A percentile compares a stretch with the other conserved stretches of the same genome.
Conservation (phyloP, 257 asterid species). For the Linderniella brevidens region DNA sequence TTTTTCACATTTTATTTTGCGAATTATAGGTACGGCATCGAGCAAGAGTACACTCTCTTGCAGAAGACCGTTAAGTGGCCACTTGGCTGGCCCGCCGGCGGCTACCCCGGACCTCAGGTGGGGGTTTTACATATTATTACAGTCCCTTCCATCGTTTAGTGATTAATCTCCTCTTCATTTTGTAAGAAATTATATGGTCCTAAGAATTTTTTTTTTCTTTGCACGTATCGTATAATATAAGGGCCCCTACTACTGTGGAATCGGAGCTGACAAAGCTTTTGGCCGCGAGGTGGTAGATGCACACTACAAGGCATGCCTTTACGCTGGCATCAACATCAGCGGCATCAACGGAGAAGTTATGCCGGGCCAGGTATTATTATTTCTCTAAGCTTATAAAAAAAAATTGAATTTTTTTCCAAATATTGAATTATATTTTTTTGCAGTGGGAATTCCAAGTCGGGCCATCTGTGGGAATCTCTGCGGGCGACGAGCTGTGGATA, state of each 20-base stretch:
- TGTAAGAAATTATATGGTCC: background rate
- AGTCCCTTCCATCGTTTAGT: too few relatives aligned
- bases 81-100: conserved; percentile 86
- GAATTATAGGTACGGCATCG: conserved; percentile 70
- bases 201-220: background rate
- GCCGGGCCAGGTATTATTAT: conserved; percentile 67
- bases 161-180: background rate
- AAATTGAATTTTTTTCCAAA: background rate
- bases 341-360: conserved; percentile 87
- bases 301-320: conserved; percentile 75
- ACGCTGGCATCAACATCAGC: conserved; percentile 76
- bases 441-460: conserved; percentile 94
- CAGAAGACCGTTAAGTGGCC: conserved; percentile 79
- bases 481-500: conserved; percentile 63
- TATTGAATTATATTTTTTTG: too few relatives aligned
- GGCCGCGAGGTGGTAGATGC: conserved; percentile 82
- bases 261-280: conserved; percentile 80
- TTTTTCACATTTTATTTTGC: too few relatives aligned
- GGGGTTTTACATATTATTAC: too few relatives aligned
- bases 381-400: background rate
- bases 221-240: too few relatives aligned
- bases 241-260: conserved; percentile 89
- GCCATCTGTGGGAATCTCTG: conserved; percentile 57
- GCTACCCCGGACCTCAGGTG: conserved; percentile 98
- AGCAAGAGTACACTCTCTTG: conserved; percentile 86